phyloP scores from a whole-genome alignment of 208 protist genomes.

The Herpetomonas tarakana region DNA sequence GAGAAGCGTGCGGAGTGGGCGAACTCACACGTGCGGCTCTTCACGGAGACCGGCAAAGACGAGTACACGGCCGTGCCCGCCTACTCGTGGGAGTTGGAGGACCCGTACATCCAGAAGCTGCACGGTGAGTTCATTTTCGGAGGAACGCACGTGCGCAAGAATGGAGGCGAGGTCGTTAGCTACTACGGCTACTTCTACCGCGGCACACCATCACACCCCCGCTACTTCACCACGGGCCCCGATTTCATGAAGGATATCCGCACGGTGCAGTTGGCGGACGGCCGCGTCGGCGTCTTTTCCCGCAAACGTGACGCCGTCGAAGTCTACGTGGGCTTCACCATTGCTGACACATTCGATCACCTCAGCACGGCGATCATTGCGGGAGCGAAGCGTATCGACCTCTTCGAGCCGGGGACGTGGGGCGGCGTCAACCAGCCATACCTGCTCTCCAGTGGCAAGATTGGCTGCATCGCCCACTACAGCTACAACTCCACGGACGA shows the following conservation, averaged over 20 bases:
- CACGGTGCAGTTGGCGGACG: slow-evolving; percentile 15
- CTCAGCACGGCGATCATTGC: slow-evolving; percentile 7
- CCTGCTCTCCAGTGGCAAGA: slow-evolving; percentile 35
- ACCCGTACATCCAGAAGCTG: slow-evolving; percentile 19
- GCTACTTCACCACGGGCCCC: slow-evolving; percentile 19
- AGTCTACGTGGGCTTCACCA: slow-evolving; percentile 16
- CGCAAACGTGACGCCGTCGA: slow-evolving; percentile 6
- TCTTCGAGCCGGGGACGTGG: slow-evolving; percentile 27
- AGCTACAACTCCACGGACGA: slow-evolving; percentile 18
- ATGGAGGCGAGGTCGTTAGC: slow-evolving; percentile 9
- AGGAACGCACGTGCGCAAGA: slow-evolving; percentile 25
- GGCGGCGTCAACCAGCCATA: slow-evolving; percentile 49
- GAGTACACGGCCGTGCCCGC: slow-evolving; percentile 41
- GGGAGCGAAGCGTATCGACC: slow-evolving; percentile 20
- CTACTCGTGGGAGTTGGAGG: slow-evolving; percentile 15
- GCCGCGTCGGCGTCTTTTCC: slow-evolving; percentile 22
- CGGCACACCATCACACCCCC: slow-evolving; percentile 6
- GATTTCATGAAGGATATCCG: slow-evolving; percentile 30
- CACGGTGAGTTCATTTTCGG: slow-evolving; percentile 13
- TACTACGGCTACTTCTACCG: slow-evolving; percentile 26
- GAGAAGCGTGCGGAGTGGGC: slow-evolving; percentile 56
- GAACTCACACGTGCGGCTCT: slow-evolving; percentile 52
- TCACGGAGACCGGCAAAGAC: slow-evolving; percentile 52
- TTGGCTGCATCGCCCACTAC: slow-evolving; percentile 49
- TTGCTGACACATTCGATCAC: slow-evolving; percentile 3